Conservation (phyloP, 2,329 filamentous ascomycete genomes). For the Capronia epimyces region DNA sequence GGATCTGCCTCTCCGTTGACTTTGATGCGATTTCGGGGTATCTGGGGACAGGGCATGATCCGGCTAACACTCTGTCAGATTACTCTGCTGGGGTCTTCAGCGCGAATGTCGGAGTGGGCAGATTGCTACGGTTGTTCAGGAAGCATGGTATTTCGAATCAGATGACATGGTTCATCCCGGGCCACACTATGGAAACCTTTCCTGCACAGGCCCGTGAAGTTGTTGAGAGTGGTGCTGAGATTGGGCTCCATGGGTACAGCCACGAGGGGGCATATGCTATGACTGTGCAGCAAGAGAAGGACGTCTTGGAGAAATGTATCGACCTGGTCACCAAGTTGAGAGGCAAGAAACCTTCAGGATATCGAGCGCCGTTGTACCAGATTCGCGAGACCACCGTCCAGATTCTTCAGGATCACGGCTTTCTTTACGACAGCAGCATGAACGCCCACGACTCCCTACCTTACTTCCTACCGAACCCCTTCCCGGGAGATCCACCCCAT, state of each 20-base stretch:
- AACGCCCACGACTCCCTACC: slow-evolving; percentile 48
- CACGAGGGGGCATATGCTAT: slow-evolving; percentile 34
- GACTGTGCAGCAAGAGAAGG: slow-evolving; percentile 46
- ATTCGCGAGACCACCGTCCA: slow-evolving; percentile 46
- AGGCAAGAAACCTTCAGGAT: slow-evolving; percentile 45
- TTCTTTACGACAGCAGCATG: slow-evolving; percentile 49
- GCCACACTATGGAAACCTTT: slow-evolving; percentile 56
- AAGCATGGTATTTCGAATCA: slow-evolving; percentile 49
- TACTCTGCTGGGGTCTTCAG: slow-evolving; percentile 53
- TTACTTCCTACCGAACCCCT: slow-evolving; percentile 42
- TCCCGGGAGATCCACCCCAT: slow-evolving; percentile 32
- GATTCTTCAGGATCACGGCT: slow-evolving; percentile 45
- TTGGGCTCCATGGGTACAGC: slow-evolving; percentile 43
- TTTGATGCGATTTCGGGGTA: slow-evolving; percentile 58
- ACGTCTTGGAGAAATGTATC: slow-evolving; percentile 48
- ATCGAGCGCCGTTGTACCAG: slow-evolving; percentile 50
- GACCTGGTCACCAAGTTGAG: slow-evolving; percentile 40
- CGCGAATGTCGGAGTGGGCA: slow-evolving; percentile 52
- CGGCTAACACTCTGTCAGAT: slow-evolving; percentile 52
- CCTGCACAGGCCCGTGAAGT: slow-evolving; percentile 48
- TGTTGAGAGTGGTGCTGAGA: slow-evolving; percentile 45
- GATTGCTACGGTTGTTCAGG: slow-evolving; percentile 51
- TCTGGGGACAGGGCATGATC: slow-evolving; percentile 52
- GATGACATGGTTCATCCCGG: slow-evolving; percentile 57
- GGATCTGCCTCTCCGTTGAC: slow-evolving; percentile 42